Conservation (phyloP, 1,284 basidiomycete genomes). For the Pseudozyma thailandica region DNA sequence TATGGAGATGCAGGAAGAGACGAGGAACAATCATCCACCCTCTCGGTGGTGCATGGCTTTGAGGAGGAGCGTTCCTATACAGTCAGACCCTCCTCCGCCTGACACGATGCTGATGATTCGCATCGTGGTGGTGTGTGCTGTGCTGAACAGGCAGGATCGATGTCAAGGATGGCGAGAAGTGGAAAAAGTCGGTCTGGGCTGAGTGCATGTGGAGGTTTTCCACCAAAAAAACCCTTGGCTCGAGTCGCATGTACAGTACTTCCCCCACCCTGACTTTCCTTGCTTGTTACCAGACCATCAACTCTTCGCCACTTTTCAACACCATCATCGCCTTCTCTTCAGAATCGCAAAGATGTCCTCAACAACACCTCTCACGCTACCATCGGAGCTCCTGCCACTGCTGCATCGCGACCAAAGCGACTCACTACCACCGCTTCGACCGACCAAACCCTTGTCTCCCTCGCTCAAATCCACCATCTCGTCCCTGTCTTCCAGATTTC, state of each 20-base stretch:
- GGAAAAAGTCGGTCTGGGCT: neutral
- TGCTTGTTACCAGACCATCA: neutral
- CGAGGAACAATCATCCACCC: too few species aligned
- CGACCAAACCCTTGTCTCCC: conserved; percentile 24
- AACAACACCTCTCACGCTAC: conserved; percentile 1
- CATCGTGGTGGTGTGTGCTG: too few species aligned
- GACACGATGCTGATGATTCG: too few species aligned
- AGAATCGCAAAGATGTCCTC: conserved; percentile 1
- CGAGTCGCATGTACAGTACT: neutral
- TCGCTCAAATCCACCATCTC: conserved; percentile 24
- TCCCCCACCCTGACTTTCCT: neutral
- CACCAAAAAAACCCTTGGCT: too few species aligned
- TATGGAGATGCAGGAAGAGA: too few species aligned
- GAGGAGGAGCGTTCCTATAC: too few species aligned
- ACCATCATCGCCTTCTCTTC: neutral
- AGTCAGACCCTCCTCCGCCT: too few species aligned
- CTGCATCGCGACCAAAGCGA: conserved; percentile 10
- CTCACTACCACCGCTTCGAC: conserved; percentile 32
- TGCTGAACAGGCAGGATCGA: too few species aligned
- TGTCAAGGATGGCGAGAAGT: neutral
- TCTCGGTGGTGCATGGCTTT: too few species aligned
- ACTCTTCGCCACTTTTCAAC: neutral
- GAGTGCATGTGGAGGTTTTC: neutral
- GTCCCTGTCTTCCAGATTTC: neutral
- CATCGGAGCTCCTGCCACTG: conserved; percentile 11